phyloP scores from a whole-genome alignment of 257 asterid species.

The Nicotiana tabacum region DNA sequence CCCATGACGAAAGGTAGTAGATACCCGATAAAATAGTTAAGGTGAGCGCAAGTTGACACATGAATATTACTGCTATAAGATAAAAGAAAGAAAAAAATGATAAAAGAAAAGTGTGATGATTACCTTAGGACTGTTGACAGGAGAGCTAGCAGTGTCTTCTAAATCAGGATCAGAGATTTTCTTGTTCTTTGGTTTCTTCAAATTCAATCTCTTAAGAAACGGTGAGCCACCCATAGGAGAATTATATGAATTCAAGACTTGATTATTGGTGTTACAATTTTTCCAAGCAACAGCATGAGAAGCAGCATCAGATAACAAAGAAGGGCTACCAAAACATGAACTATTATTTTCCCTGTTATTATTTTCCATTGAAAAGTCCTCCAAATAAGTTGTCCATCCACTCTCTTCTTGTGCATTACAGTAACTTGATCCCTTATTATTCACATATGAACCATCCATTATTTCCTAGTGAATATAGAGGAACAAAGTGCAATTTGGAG shows the following conservation, averaged over 20 bases:
- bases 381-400: slow-evolving; percentile 40
- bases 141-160: slow-evolving; percentile 82
- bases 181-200: slow-evolving; percentile 31
- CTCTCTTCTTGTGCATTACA: slow-evolving; percentile 26
- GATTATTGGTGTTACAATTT: slow-evolving; percentile 12
- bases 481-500: background rate
- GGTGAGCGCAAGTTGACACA: background rate
- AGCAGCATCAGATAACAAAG: slow-evolving; percentile 43
- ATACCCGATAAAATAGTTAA: background rate
- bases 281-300: slow-evolving; percentile 51
- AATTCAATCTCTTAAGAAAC: slow-evolving; percentile 32
- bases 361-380: slow-evolving; percentile 20
- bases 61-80: background rate
- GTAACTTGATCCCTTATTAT: background rate
- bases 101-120: background rate
- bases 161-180: slow-evolving; percentile 35
- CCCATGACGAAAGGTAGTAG: no score
- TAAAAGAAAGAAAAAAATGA: no score
- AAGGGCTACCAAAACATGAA: slow-evolving; percentile 22
- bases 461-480: background rate
- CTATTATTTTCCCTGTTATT: slow-evolving; percentile 2
- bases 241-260: background rate
- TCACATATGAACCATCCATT: background rate
- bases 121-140: slow-evolving; percentile 77
- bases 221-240: slow-evolving; percentile 15